Percentiles rank a stretch among this genome's conserved stretches.
Conservation (phyloP, 345 rosid genomes). For the Eucalyptus pauciflora region DNA sequence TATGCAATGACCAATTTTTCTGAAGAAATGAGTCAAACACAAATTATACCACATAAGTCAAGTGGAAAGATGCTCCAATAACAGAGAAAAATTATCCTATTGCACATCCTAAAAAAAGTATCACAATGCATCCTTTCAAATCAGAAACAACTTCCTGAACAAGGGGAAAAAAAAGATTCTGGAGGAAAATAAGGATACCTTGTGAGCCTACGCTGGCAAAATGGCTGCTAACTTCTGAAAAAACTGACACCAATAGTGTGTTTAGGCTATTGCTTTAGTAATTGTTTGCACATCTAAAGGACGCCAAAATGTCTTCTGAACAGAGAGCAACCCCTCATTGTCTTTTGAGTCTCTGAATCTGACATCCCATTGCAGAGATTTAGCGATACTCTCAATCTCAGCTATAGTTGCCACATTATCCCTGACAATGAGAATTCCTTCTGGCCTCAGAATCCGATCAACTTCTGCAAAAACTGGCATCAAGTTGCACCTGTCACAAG, state of each 20-base stretch:
- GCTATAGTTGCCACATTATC: slow-evolving; percentile 10
- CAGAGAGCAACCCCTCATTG: slow-evolving; percentile 26
- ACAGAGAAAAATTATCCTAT: not conserved
- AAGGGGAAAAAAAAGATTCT: not conserved
- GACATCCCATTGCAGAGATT: slow-evolving; percentile 24
- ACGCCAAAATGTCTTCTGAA: slow-evolving; percentile 28
- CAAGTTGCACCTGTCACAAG: slow-evolving; percentile 16
- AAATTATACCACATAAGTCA: not conserved
- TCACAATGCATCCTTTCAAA: not conserved
- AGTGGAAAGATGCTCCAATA: not conserved
- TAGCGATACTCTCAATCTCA: slow-evolving; percentile 13
- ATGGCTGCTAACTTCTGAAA: not conserved
- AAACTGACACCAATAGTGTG: not conserved
- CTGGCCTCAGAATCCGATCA: slow-evolving; percentile 29
- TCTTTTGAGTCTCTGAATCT: slow-evolving; percentile 20
- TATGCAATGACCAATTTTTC: not conserved
- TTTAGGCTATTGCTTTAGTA: not conserved
- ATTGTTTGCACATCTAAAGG: not conserved
- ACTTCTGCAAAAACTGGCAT: slow-evolving; percentile 25
- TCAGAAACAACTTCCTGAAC: not conserved
- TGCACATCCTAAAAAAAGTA: not conserved
- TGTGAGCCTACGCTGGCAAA: not conserved
- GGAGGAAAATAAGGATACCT: not conserved
- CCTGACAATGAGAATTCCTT: slow-evolving; percentile 27
- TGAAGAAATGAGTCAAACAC: not conserved